Conservation (phyloP, 805 yeast genomes). For the Candida yuanshanica region DNA sequence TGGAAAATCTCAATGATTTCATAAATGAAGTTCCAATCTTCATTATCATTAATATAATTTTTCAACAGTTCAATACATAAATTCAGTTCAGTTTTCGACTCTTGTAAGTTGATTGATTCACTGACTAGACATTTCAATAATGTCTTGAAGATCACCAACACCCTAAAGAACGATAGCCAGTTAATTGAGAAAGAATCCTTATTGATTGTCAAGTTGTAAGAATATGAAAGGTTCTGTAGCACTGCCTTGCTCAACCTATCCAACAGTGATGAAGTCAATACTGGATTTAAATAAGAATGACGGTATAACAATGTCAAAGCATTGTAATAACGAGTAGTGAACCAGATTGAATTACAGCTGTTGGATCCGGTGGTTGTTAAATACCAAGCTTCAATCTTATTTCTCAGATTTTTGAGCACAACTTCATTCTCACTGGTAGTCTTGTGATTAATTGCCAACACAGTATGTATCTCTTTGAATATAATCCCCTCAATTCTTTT, state of each 20-base stretch:
- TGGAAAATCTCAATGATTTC: constrained; percentile 43
- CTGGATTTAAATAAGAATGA: constrained; percentile 44
- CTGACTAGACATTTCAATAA: constrained; percentile 42
- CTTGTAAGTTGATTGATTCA: constrained; percentile 40
- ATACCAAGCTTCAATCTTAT: constrained; percentile 32
- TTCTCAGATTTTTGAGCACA: constrained; percentile 11
- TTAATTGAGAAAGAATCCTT: constrained; percentile 36
- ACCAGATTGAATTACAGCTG: constrained; percentile 23
- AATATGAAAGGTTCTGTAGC: constrained; percentile 39
- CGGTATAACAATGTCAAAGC: constrained; percentile 41
- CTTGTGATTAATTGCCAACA: constrained; percentile 31
- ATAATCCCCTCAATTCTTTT: constrained; percentile 45
- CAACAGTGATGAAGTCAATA: constrained; percentile 34
- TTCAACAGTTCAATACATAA: constrained; percentile 42
- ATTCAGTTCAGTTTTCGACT: constrained; percentile 43
- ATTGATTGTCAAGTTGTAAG: constrained; percentile 39
- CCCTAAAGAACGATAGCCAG: constrained; percentile 47
- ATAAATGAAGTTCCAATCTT: constrained; percentile 41
- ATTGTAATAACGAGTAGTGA: constrained; percentile 40
- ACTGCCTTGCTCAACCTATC: constrained; percentile 41
- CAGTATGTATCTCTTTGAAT: constrained; percentile 41
- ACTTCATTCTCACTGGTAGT: constrained; percentile 6
- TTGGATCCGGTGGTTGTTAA: constrained; percentile 13
- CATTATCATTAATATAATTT: constrained; percentile 35
- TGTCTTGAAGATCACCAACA: constrained; percentile 42